Evolutionary conservation across 1,139 yeast species (phyloP).

Genomic region (Geotrichum histeridarum): DNA sequence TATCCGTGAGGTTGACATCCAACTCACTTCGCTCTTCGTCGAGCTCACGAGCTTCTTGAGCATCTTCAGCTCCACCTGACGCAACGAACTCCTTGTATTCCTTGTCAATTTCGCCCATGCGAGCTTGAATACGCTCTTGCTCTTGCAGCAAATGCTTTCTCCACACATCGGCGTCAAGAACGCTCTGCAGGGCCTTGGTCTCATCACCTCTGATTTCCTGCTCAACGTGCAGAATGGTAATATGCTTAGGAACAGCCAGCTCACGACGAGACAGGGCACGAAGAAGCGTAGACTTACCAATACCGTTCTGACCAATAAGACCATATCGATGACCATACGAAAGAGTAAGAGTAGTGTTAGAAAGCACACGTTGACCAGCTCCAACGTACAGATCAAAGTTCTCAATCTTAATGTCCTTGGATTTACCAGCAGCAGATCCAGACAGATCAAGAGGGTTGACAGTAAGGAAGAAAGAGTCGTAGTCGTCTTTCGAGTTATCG

Average conservation of each 20-base stretch:
- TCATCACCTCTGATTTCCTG: constrained; percentile 96
- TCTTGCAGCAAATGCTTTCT: constrained; percentile 80
- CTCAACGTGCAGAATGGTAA: constrained; percentile 92
- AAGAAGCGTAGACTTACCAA: constrained; percentile 92
- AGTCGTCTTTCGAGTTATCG: constrained; percentile 61
- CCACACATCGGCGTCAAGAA: constrained; percentile 98
- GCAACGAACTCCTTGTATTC: constrained; percentile 54
- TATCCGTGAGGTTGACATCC: constrained; percentile 68
- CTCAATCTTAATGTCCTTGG: constrained; percentile 90
- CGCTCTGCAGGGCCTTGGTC: constrained; percentile 82
- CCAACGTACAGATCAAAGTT: constrained; percentile 92
- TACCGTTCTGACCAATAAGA: constrained; percentile 97
- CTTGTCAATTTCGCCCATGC: constrained; percentile 67
- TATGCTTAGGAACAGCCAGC: constrained; percentile 86
- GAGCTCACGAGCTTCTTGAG: constrained; percentile 76
- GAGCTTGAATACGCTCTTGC: constrained; percentile 65
- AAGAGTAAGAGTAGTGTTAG: constrained; percentile 80
- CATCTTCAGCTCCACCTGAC: constrained; percentile 38
- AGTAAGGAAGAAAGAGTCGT: constrained; percentile 89
- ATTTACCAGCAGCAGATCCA: constrained; percentile 86
- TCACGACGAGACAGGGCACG: constrained; percentile 92
- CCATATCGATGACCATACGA: constrained; percentile 95
- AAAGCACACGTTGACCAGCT: constrained; percentile 85
- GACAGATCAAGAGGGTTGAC: constrained; percentile 86
- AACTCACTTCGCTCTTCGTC: constrained; percentile 89